These are phyloP conservation scores for Parachlorella kessleri DNA, from an alignment of 139 green algal species.

Conservation along the genomic window DNA sequence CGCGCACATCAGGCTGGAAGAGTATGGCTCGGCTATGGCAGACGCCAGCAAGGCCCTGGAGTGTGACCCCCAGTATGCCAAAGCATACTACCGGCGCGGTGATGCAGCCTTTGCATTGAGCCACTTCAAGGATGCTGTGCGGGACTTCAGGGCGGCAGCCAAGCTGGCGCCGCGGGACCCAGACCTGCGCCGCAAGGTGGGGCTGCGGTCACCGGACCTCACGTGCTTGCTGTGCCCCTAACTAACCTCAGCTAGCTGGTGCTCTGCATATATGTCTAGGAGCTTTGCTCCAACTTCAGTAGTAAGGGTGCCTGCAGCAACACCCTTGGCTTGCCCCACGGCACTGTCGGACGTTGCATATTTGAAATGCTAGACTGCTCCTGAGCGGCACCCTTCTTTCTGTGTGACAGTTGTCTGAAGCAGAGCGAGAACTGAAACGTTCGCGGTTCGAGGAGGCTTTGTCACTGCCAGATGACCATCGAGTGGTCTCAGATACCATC, in stretches of 20 bases:
- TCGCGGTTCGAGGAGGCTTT: slow-evolving; percentile 90
- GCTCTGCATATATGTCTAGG: too few species aligned
- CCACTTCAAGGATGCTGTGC: slow-evolving; percentile 89
- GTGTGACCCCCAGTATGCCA: slow-evolving; percentile 81
- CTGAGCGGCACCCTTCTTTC: neutral
- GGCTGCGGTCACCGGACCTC: neutral
- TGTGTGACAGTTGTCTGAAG: slow-evolving; percentile 77
- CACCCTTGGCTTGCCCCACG: too few species aligned
- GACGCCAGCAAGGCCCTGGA: slow-evolving; percentile 90
- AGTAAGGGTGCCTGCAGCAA: too few species aligned
- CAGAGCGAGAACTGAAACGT: slow-evolving; percentile 90
- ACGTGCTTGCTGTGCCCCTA: too few species aligned
- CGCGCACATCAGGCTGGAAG: slow-evolving; percentile 87
- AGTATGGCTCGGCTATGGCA: slow-evolving; percentile 88
- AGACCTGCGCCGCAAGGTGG: slow-evolving; percentile 81
- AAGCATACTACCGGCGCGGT: slow-evolving; percentile 95
- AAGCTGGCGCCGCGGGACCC: slow-evolving; percentile 81
- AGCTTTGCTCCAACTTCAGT: too few species aligned
- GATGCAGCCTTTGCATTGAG: slow-evolving; percentile 87
- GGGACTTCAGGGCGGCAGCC: slow-evolving; percentile 87
- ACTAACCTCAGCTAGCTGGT: too few species aligned
- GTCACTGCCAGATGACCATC: slow-evolving; percentile 54
- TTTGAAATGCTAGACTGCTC: too few species aligned
- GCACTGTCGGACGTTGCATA: too few species aligned
- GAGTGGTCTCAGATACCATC: slow-evolving; percentile 50